Evolutionary conservation across 2,329 filamentous ascomycete species (phyloP), one percentile per base, ranked within the genome.

Genomic region (Colletotrichum sp.): DNA sequence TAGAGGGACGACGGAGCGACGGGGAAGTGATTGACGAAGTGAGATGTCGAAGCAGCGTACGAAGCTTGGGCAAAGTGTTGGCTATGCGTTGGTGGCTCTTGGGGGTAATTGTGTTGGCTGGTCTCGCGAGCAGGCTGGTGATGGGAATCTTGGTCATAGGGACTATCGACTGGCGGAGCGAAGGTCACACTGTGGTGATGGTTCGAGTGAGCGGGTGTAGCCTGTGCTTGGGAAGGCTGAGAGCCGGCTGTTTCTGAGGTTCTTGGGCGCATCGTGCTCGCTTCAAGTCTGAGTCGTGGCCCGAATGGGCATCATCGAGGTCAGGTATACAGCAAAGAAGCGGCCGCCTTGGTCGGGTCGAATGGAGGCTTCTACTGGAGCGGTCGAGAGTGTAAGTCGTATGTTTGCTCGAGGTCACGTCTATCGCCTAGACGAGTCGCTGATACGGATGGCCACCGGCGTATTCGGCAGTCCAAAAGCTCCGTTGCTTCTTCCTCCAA

Each of bases 151-250:
- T 52, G 62, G n/a, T 75, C 62, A 30, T 59, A 68, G 32, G 64
- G 39, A 71, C 28, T 21, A 28, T 77, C 62, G 15, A 68, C 49
- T 39, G 74, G 73, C 55, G 76, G 67, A 36, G 55, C 75, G 21
- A 65, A 62, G 21, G 30, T 52, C 49, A 75, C 24, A 30, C 15
- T 39, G 57, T 76, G 70, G 71, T 71, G 59, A 71, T 76, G 70
- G 63, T 52, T 73, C 64, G 73, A 76, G 39, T 64, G 21, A 49
- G 65, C 64, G 26, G 64, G 34, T 28, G 73, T 63, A 32, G 70
- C 68, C 72, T 75, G 72, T 26, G 72, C 70, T 55, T 76, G 73
- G 13, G 73, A 76, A 52, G 73, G 73, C 73, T 73, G 73, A 65
- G 57, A 52, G 44, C 44, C 59, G 24, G 69, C 30, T 26, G 71